phyloP scores from a whole-genome alignment of 1,139 yeast species.

The Candida smagusa region DNA sequence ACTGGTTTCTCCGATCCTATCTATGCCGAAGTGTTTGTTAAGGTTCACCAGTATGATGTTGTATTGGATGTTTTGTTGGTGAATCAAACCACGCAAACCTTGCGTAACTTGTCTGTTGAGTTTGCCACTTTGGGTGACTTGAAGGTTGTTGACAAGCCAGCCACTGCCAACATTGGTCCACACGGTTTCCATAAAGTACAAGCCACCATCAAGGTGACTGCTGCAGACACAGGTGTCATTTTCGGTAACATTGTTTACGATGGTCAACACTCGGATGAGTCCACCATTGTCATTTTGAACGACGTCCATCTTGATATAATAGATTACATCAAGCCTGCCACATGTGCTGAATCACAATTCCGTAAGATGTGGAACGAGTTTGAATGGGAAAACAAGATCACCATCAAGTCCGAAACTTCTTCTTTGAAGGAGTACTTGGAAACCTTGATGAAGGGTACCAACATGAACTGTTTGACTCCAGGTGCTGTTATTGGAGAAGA shows the following conservation, averaged over 20 bases:
- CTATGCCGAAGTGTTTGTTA: conserved; percentile 94
- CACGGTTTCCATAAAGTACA: conserved; percentile 92
- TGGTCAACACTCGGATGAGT: conserved; percentile 91
- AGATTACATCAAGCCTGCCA: conserved; percentile 96
- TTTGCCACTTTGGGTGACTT: conserved; percentile 96
- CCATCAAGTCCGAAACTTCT: conserved; percentile 69
- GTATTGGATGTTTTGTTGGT: conserved; percentile 90
- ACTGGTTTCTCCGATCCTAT: conserved; percentile 98
- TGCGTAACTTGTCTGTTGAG: conserved; percentile 89
- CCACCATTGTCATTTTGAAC: conserved; percentile 85
- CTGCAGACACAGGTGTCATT: conserved; percentile 85
- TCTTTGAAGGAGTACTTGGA: conserved; percentile 78
- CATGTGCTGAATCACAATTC: conserved; percentile 84
- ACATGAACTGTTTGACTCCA: conserved; percentile 92
- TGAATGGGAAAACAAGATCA: conserved; percentile 99
- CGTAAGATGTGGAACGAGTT: conserved; percentile 99
- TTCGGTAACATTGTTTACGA: conserved; percentile 97
- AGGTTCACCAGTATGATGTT: conserved; percentile 94
- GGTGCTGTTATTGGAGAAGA: conserved; percentile 84
- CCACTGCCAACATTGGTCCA: conserved; percentile 92
- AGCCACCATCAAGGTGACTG: conserved; percentile 88
- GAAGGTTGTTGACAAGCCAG: conserved; percentile 90
- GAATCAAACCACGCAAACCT: conserved; percentile 88
- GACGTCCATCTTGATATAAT: conserved; percentile 95
- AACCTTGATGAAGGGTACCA: conserved; percentile 76